These are phyloP conservation scores for Colletotrichum sublineola DNA, from an alignment of 2,329 filamentous ascomycete genomes.

Conservation along the genomic window DNA sequence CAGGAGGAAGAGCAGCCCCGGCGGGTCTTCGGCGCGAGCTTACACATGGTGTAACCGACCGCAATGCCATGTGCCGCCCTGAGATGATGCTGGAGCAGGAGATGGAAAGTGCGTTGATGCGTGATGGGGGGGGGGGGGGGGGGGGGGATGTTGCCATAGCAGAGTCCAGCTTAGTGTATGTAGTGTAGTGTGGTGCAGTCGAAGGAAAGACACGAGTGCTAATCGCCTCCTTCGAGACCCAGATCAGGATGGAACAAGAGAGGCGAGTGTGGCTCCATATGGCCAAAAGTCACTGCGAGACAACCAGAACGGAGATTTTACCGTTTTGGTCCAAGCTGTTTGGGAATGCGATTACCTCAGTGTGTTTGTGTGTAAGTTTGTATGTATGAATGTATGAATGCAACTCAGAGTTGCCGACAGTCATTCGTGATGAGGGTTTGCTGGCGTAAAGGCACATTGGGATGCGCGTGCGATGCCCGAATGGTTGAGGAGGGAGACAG, in stretches of 20 bases:
- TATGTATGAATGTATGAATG: background rate
- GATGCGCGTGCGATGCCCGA: slow-evolving; percentile 15
- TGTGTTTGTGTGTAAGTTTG: background rate
- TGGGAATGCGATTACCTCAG: slow-evolving; percentile 22
- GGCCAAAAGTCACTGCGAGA: slow-evolving; percentile 40
- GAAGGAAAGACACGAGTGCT: slow-evolving; percentile 25
- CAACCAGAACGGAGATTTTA: slow-evolving; percentile 36
- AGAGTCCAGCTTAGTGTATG: background rate
- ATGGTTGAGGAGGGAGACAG: slow-evolving; percentile 33
- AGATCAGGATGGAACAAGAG: slow-evolving; percentile 36
- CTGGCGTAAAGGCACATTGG: background rate
- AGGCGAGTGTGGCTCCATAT: slow-evolving; percentile 37
- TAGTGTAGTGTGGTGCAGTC: background rate
- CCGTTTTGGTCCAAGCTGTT: slow-evolving; percentile 39
- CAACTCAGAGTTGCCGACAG: slow-evolving; percentile 22
- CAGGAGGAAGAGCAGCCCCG: slow-evolving; percentile 5
- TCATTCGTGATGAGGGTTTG: slow-evolving; percentile 4
- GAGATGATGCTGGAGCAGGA: background rate
- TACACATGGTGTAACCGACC: slow-evolving; percentile 14
- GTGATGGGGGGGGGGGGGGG: background rate
- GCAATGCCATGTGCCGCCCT: slow-evolving; percentile 12
- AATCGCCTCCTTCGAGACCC: slow-evolving; percentile 29
- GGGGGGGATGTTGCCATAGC: background rate
- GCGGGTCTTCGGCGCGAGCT: background rate
- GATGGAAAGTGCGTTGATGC: background rate